phyloP scores from a whole-genome alignment of 1,139 yeast species.

The Saccharomyces uvarum region DNA sequence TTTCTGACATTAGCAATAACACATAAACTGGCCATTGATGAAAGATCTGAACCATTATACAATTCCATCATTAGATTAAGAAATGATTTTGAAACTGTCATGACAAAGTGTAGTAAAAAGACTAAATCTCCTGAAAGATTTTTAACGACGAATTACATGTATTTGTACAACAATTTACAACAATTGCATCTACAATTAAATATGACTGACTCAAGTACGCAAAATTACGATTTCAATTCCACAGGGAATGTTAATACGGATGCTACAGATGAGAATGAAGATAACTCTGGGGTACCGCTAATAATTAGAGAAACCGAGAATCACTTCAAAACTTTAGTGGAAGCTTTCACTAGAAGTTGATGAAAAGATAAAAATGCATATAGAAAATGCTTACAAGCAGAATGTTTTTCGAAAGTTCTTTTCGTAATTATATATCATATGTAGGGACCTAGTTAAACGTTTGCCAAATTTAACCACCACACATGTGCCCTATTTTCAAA shows the following conservation, averaged over 20 bases:
- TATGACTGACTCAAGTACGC: not conserved
- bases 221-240: not conserved
- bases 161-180: slow-evolving; percentile 26
- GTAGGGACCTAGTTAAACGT: not conserved
- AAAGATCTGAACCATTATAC: slow-evolving; percentile 59
- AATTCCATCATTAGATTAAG: slow-evolving; percentile 62
- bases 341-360: slow-evolving; percentile 23
- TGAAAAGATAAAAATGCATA: not conserved
- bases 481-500: slow-evolving; percentile 24
- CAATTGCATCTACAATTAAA: slow-evolving; percentile 10
- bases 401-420: not conserved
- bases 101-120: slow-evolving; percentile 59
- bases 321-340: slow-evolving; percentile 26
- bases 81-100: slow-evolving; percentile 68
- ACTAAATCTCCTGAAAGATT: slow-evolving; percentile 58
- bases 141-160: slow-evolving; percentile 62
- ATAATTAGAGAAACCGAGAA: slow-evolving; percentile 26
- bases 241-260: not conserved
- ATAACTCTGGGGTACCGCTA: slow-evolving; percentile 13
- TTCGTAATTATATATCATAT: not conserved
- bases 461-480: not conserved
- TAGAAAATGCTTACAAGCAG: not conserved
- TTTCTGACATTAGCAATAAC: slow-evolving; percentile 49
- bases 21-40: slow-evolving; percentile 29
- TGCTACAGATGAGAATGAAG: not conserved